Evolutionary conservation across 148 eudicot species (phyloP), one percentile per base, ranked within the genome.

Genomic region (Rhododendron vialii): DNA sequence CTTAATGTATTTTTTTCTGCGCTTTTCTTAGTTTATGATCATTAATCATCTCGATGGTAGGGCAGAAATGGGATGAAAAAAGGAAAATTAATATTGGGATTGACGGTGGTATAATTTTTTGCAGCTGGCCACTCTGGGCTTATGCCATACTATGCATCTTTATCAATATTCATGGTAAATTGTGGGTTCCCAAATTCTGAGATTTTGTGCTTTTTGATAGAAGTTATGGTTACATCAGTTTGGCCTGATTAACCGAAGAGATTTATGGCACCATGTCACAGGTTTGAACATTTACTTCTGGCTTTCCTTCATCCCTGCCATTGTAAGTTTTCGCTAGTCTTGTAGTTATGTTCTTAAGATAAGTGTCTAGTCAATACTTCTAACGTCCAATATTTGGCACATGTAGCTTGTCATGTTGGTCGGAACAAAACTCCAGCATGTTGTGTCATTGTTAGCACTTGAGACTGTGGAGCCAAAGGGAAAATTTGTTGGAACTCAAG

Each of bases 41-140:
- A 35, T 73, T 10, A 22, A 36, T 17, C 45, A 38, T 36, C 48
- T 38, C 4, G 7, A 36, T 15, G 61, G 18, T 33, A 33, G 79
- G 24, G 45, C 8, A 7, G 15, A 3, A 77, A 7, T 5, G 30
- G 28, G 48, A 80, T 12, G 33, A 50, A 50, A 80, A 51, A 28
- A 2, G 33, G 22, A 74, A 24, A 18, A n/a, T 28, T 63, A 24
- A 22, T 24, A 24, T 55, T 36, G 35, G 22, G 53, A 73, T 45
- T 71, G 18, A 71, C 36, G 22, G 9, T 81, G 28, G 74, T 24
- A 88, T 74, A 18, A 67, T 87, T 85, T 87, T 85, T 65, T 93
- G 95, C 98, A 97, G 99, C 88, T 97, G 98, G 95, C 98, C 96
- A 71, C 95, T 97, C 5, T 97, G 99, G 99, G 98, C 92, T 76